A percentile compares a stretch with the other conserved stretches of the same genome.
phyloP scores from a whole-genome alignment of 2,329 filamentous ascomycete genomes.

The Aspergillus sp. region DNA sequence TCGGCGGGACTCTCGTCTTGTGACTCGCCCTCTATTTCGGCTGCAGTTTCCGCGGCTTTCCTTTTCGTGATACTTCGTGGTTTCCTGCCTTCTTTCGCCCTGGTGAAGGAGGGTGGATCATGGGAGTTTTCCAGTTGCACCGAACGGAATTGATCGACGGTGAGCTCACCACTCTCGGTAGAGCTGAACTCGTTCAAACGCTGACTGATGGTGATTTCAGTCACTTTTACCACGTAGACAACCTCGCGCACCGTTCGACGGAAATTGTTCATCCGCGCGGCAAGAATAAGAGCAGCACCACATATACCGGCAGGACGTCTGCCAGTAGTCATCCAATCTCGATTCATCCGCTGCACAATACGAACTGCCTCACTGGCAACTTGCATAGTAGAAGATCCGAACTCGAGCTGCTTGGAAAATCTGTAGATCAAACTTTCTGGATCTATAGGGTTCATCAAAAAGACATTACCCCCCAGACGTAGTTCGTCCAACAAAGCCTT shows the following conservation, averaged over 20 bases:
- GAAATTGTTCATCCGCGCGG: conserved; percentile 97
- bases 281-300: conserved; percentile 88
- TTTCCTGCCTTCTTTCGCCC: conserved; percentile 54
- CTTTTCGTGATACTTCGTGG: conserved; percentile 38
- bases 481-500: conserved; percentile 69
- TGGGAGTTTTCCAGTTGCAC: conserved; percentile 59
- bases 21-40: conserved; percentile 45
- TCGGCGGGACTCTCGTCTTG: conserved; percentile 16
- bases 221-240: conserved; percentile 97
- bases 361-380: conserved; percentile 85
- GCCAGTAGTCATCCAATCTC: conserved; percentile 96
- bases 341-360: conserved; percentile 86
- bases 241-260: conserved; percentile 87
- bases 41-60: conserved; percentile 29
- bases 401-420: conserved; percentile 88
- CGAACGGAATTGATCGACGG: conserved; percentile 73
- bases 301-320: conserved; percentile 90
- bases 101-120: conserved; percentile 75
- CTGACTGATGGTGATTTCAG: conserved; percentile 86
- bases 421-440: conserved; percentile 87
- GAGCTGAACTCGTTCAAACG: conserved; percentile 87
- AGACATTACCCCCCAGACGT: conserved; percentile 51
- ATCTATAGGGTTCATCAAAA: conserved; percentile 70
- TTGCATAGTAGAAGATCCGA: conserved; percentile 72
- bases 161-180: conserved; percentile 78